These are phyloP conservation scores for Metschnikowia continentalis DNA, from an alignment of 805 yeast genomes.

Conservation along the genomic window DNA sequence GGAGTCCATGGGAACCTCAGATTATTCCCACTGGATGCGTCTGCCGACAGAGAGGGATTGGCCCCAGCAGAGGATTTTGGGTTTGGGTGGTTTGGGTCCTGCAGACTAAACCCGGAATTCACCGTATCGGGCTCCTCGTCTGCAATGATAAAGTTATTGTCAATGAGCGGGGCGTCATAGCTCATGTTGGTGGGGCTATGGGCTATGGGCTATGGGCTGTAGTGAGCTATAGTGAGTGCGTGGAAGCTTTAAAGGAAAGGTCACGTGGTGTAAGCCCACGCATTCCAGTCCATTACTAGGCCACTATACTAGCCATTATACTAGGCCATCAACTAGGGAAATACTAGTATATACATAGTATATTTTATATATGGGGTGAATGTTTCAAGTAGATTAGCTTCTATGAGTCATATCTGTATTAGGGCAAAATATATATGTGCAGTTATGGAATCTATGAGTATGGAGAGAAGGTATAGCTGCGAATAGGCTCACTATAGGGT, in stretches of 20 bases:
- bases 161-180: not conserved
- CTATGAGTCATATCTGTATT: too few species aligned
- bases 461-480: too few species aligned
- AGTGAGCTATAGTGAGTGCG: not conserved
- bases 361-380: too few species aligned
- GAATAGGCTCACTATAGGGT: too few species aligned
- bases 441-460: too few species aligned
- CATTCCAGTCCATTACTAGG: too few species aligned
- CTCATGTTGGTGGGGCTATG: not conserved
- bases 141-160: constrained; percentile 29
- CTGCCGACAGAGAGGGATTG: not conserved
- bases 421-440: too few species aligned
- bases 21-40: not conserved
- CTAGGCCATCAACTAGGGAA: too few species aligned
- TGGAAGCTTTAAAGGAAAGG: not conserved
- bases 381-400: too few species aligned
- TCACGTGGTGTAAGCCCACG: not conserved
- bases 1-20: constrained; percentile 13
- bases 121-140: constrained; percentile 22
- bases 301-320: too few species aligned
- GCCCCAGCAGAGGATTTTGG: not conserved
- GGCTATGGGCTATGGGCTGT: not conserved
- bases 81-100: not conserved
- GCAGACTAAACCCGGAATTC: not conserved
- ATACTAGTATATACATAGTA: too few species aligned